Evolutionary conservation across 2,329 filamentous ascomycete species (phyloP), one percentile per base, ranked within the genome.

Genomic region (Aciculosporium take): DNA sequence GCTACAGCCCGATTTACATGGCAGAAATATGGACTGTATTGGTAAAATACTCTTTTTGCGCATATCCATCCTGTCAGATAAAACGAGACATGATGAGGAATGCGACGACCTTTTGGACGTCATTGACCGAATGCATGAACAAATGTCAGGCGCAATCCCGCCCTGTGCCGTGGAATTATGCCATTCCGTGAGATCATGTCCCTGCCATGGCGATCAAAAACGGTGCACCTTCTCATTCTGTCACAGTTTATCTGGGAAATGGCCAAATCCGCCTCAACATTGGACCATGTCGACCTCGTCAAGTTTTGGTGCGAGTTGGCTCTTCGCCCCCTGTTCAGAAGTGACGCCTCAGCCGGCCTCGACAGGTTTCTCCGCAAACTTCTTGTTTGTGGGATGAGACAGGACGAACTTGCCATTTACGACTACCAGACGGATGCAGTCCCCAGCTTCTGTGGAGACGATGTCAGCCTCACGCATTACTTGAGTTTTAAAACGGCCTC

Each of bases 171-270:
- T 82, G 10, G 74, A 77, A 46, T 79, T 80, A 27, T 72, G 74
- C 6, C 80, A 84, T 49, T 81, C 76, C 27, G 77, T 82, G 54
- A 50, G 71, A 57, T 13, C 6, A 3, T 7, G n/a, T 5, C 4
- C 20, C 1, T 10, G 10, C 32, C 17, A n/a, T 7, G 5, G 21
- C 5, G 4, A 25, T 13, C 6, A n/a, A 15, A 7, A 2, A 18
- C 2, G 15, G 4, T 13, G 8, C 8, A 29, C 15, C 6, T 30
- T 29, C 47, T 52, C 24, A 53, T 52, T 46, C 23, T 46, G 17
- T 10, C 18, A 9, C 45, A 89, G 82, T 58, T 94, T 3, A 62
- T 94, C 3, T 95, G 87, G 86, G 91, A 86, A 59, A 73, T 70
- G 21, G 66, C 84, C n/a, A 81, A 87, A 40, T 59, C 66, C 1